A percentile compares a stretch with the other conserved stretches of the same genome.
These are phyloP conservation scores for Colletotrichum sp. DNA, from an alignment of 2,329 filamentous ascomycete genomes.

Conservation along the genomic window DNA sequence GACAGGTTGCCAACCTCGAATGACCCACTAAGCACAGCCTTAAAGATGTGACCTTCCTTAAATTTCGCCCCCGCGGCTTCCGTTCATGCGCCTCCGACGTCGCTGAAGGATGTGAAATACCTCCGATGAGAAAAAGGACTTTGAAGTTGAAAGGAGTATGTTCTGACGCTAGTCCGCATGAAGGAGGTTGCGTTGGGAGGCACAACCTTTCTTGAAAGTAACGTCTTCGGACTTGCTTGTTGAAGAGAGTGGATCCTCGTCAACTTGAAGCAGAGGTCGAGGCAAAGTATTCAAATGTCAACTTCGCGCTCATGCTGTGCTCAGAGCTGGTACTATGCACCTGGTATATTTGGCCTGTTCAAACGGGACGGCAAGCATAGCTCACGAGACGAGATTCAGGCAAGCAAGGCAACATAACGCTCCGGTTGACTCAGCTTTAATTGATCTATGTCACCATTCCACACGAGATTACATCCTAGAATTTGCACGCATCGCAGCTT, in stretches of 20 bases:
- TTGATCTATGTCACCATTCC: not conserved
- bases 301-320: accelerated
- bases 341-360: not conserved
- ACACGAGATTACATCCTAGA: not conserved
- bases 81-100: not conserved
- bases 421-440: accelerated
- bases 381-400: not conserved
- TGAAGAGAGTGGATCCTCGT: not conserved
- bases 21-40: not conserved
- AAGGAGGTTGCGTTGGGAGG: not conserved
- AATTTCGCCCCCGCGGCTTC: not conserved
- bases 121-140: not conserved
- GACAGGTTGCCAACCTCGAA: not conserved
- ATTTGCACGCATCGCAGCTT: not conserved
- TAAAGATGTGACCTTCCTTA: not conserved
- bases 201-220: not conserved
- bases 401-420: accelerated
- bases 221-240: not conserved
- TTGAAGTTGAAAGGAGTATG: not conserved
- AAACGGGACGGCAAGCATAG: not conserved
- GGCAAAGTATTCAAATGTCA: not conserved
- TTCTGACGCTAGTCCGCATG: not conserved
- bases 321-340: not conserved
- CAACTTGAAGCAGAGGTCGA: not conserved
- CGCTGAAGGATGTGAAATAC: not conserved